Percentiles rank a stretch among this genome's conserved stretches.
phyloP scores from a whole-genome alignment of 2,329 filamentous ascomycete species.

The Aspergillus sp. region DNA sequence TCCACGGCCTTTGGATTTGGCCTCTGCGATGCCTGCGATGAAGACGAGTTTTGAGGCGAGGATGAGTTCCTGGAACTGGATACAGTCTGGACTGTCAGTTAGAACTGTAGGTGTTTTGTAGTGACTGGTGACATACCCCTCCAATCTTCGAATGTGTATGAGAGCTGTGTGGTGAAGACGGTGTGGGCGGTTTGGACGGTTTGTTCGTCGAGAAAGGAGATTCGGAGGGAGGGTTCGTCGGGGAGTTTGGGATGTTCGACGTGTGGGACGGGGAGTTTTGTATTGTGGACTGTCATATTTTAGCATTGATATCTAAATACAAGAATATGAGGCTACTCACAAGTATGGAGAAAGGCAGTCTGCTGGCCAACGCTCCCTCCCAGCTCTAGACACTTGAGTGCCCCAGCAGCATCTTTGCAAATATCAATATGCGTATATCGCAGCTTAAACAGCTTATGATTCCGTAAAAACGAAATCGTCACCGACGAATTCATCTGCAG shows the following conservation, averaged over 20 bases:
- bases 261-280: constrained; percentile 36
- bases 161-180: constrained; percentile 36
- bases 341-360: constrained; percentile 32
- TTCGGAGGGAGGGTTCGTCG: constrained; percentile 28
- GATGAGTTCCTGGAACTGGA: constrained; percentile 37
- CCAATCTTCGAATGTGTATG: constrained; percentile 40
- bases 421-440: constrained; percentile 36
- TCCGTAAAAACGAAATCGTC: constrained; percentile 36
- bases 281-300: constrained; percentile 26
- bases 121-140: constrained; percentile 21
- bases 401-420: constrained; percentile 33
- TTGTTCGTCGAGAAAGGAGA: constrained; percentile 40
- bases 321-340: constrained; percentile 18
- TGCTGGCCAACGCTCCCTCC: constrained; percentile 33
- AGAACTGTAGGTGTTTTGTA: not conserved
- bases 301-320: not conserved
- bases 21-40: constrained; percentile 38
- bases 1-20: constrained; percentile 39
- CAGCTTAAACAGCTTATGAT: constrained; percentile 35
- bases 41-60: constrained; percentile 35
- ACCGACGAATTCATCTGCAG: constrained; percentile 25
- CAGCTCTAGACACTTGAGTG: constrained; percentile 32
- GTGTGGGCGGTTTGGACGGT: constrained; percentile 35
- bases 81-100: constrained; percentile 26
- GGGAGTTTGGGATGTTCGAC: constrained; percentile 37